These are phyloP conservation scores for Oryza nivara DNA, from an alignment of 176 grass and related monocot genomes.

Conservation along the genomic window DNA sequence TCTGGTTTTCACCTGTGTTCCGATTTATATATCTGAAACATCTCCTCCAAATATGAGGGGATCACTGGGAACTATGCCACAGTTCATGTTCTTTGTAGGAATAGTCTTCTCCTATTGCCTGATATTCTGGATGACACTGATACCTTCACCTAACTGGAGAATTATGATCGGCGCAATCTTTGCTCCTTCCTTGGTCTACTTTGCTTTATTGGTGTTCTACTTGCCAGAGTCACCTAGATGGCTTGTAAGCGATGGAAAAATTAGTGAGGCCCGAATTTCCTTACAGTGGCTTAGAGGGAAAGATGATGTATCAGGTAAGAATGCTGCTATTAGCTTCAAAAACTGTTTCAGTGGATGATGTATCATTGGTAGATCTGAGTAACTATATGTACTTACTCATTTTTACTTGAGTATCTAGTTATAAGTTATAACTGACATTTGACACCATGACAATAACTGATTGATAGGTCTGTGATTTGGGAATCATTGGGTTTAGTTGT, in stretches of 20 bases:
- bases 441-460: not conserved
- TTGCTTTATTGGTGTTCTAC: conserved; percentile 73
- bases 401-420: not conserved
- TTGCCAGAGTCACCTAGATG: conserved; percentile 96
- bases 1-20: conserved; percentile 84
- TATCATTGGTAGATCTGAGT: not conserved
- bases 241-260: conserved; percentile 76
- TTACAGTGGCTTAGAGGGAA: conserved; percentile 72
- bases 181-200: conserved; percentile 80
- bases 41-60: conserved; percentile 80
- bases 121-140: conserved; percentile 79
- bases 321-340: conserved; percentile 8
- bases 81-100: conserved; percentile 75
- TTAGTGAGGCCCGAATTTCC: conserved; percentile 63
- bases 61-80: conserved; percentile 72
- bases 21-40: conserved; percentile 94
- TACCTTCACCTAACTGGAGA: conserved; percentile 66
- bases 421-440: conserved; percentile 8
- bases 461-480: not conserved
- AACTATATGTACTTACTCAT: not conserved
- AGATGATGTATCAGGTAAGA: conserved; percentile 86
- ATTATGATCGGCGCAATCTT: conserved; percentile 70
- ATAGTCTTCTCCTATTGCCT: conserved; percentile 87
- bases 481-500: conserved; percentile 29
- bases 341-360: conserved; percentile 15